Evolutionary conservation across 345 rosid genomes (phyloP).

Genomic region (Camelina laxa): DNA sequence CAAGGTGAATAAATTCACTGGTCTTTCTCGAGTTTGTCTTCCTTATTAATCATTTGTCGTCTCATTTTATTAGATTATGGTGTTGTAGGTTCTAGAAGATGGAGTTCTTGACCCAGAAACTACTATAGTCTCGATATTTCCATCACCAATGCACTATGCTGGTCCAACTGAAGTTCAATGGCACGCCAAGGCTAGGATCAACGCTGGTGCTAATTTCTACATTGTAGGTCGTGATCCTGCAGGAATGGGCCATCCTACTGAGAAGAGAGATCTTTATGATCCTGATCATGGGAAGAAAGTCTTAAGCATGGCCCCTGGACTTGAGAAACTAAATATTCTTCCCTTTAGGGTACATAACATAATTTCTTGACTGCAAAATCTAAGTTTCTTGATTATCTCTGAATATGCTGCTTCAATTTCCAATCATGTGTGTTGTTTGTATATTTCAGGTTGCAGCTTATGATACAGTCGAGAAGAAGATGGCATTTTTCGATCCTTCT

Average conservation of each 20-base stretch:
- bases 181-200: constrained; percentile 98
- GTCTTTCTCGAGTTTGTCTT: not conserved
- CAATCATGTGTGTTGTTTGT: not conserved
- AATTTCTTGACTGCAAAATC: not conserved
- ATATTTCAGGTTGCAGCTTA: constrained; percentile 88
- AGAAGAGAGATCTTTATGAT: constrained; percentile 92
- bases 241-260: constrained; percentile 96
- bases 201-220: constrained; percentile 97
- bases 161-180: constrained; percentile 99
- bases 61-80: not conserved
- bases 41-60: not conserved
- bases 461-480: constrained; percentile 75
- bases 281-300: constrained; percentile 98
- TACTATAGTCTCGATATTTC: constrained; percentile 92
- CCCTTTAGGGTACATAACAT: constrained; percentile 75
- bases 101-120: constrained; percentile 91
- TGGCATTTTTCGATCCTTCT: constrained; percentile 96
- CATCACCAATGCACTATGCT: constrained; percentile 98
- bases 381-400: not conserved
- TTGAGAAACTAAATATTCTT: constrained; percentile 90
- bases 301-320: constrained; percentile 97
- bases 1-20: constrained; percentile 54
- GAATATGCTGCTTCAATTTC: not conserved
- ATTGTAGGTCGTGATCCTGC: constrained; percentile 99
- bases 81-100: constrained; percentile 80